Evolutionary conservation across 1,284 basidiomycete species (phyloP), one percentile per base, ranked within the genome.

Genomic region (Puccinia polysora): DNA sequence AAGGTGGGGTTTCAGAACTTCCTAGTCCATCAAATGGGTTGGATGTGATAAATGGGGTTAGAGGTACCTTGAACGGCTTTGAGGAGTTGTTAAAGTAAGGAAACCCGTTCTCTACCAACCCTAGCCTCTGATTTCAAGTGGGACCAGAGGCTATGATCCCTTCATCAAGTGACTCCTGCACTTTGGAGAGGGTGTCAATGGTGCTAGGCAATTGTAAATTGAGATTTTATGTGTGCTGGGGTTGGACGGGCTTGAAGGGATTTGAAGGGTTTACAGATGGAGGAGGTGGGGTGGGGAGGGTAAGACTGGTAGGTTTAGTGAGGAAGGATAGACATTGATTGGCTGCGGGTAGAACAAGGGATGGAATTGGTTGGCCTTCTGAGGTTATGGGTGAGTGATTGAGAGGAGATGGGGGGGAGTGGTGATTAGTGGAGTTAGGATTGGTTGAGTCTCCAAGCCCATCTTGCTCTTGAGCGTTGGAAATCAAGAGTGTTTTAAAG

Each of bases 211-310:
- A 38, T 10, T 56, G 52, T 34, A 69, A 56, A 38, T 69, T 56
- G n/a, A 69, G 67, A 38, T 59, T 56, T 8, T 53, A 56, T 20
- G 67, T 56, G 7, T 56, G 67, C 49, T 53, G 67, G 20, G 67
- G 67, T 23, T 56, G 55, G 45, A 60, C 28, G 12, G 67, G 67
- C 40, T 23, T 58, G 25, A 40, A 32, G 4, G 18, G 20, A 3
- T 45, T 8, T 2, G 23, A 1, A 7, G n/a, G 50, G 20, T 32
- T 58, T 32, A 20, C 32, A 55, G n/a, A 36, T 68, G 53, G 53
- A 40, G n/a, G 36, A 20, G 53, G 65, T 18, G 2, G 18, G 36
- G 53, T 23, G 28, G 40, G 34, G 25, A 3, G 38, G 12, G 38
- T 36, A 28, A 34, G 52, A 8, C 36, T 23, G 52, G 8, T 15